These are phyloP conservation scores for Ploettnerulaceae sp. DNA, from an alignment of 2,329 filamentous ascomycete species.

Conservation along the genomic window DNA sequence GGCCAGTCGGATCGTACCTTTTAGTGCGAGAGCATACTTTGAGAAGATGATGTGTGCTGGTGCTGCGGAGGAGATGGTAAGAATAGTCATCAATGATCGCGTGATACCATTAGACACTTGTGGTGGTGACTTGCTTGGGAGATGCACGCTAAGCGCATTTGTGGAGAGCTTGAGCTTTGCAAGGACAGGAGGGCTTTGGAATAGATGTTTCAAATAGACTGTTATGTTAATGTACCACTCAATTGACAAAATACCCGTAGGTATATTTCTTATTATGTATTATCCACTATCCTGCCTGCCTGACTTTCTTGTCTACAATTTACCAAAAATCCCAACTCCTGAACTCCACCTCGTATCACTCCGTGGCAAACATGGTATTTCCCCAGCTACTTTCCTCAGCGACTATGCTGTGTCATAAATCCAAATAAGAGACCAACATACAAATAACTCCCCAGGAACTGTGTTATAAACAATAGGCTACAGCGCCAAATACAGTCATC, in stretches of 20 bases:
- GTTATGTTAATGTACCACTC: too few relatives aligned
- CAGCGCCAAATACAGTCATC: conserved; percentile 33
- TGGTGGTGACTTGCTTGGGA: conserved; percentile 61
- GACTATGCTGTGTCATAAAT: conserved; percentile 1
- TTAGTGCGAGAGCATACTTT: conserved; percentile 75
- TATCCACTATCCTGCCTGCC: not conserved
- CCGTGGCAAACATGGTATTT: conserved; percentile 1
- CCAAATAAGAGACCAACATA: conserved; percentile 7
- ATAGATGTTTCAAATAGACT: conserved; percentile 48
- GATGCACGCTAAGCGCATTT: conserved; percentile 66
- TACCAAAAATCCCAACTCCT: not conserved
- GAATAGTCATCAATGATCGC: conserved; percentile 78
- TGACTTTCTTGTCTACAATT: not conserved
- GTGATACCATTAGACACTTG: conserved; percentile 70
- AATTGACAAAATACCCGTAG: too few relatives aligned
- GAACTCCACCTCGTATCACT: conserved; percentile 1
- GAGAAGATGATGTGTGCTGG: conserved; percentile 73
- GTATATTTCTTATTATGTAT: too few relatives aligned
- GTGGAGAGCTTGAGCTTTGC: conserved; percentile 73
- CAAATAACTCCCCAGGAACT: not conserved
- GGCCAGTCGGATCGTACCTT: conserved; percentile 75
- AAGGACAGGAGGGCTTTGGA: conserved; percentile 67
- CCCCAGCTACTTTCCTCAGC: too few relatives aligned
- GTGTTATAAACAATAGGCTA: conserved; percentile 32
- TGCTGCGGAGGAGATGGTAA: conserved; percentile 63